Conservation (phyloP, 2,329 filamentous ascomycete genomes). For the Hymenoscyphus scutula region DNA sequence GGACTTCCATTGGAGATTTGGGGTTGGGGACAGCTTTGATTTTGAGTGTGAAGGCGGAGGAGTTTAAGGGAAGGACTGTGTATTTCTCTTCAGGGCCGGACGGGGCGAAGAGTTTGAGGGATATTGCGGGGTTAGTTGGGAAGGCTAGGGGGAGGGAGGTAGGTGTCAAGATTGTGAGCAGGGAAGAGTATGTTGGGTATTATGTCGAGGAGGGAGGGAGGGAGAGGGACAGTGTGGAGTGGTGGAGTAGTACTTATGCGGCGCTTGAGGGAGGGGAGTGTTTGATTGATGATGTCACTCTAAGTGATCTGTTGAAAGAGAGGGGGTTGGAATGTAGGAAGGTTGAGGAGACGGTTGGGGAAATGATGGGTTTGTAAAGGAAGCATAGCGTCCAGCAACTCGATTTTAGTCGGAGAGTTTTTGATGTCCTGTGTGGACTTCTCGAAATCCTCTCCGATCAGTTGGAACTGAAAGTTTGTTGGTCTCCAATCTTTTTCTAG, state of each 20-base stretch:
- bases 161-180: slow-evolving; percentile 20
- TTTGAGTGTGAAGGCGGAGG: slow-evolving; percentile 14
- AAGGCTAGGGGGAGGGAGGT: slow-evolving; percentile 18
- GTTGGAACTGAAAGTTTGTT: too few species aligned
- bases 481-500: too few species aligned
- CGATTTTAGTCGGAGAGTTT: too few species aligned
- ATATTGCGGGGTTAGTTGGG: slow-evolving; percentile 23
- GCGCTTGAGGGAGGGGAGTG: slow-evolving; percentile 26
- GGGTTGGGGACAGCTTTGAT: slow-evolving; percentile 27
- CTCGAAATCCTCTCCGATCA: too few species aligned
- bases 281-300: slow-evolving; percentile 25
- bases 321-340: slow-evolving; percentile 17
- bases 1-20: slow-evolving; percentile 30
- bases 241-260: slow-evolving; percentile 28
- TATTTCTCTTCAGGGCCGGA: slow-evolving; percentile 18
- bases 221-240: slow-evolving; percentile 23
- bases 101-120: slow-evolving; percentile 18
- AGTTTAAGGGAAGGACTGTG: slow-evolving; percentile 23
- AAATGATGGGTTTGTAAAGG: slow-evolving; percentile 19
- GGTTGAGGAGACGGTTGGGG: slow-evolving; percentile 25
- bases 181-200: slow-evolving; percentile 25
- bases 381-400: too few species aligned
- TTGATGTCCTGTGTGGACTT: too few species aligned
- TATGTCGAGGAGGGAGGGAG: slow-evolving; percentile 22
- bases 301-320: slow-evolving; percentile 21